These are phyloP conservation scores for Penicillium soppii DNA, from an alignment of 495 filamentous ascomycete species.

Conservation along the genomic window DNA sequence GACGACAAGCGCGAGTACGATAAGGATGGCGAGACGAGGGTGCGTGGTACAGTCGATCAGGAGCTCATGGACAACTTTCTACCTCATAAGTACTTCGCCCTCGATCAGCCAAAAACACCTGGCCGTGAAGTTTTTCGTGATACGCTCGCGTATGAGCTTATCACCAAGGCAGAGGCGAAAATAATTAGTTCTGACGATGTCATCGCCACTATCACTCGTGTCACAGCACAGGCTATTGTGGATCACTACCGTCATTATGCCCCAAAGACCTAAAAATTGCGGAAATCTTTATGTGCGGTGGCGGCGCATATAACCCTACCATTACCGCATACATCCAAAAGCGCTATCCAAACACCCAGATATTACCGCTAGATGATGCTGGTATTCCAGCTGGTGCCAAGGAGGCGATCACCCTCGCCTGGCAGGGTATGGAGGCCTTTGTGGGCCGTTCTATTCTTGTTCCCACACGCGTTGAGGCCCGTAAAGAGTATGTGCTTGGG, in stretches of 20 bases:
- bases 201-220: slow-evolving; percentile 55
- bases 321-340: slow-evolving; percentile 51
- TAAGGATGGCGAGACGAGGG: slow-evolving; percentile 51
- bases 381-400: slow-evolving; percentile 54
- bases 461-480: slow-evolving; percentile 51
- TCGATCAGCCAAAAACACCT: slow-evolving; percentile 56
- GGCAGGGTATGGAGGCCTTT: slow-evolving; percentile 55
- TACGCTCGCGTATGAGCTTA: slow-evolving; percentile 47
- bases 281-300: slow-evolving; percentile 61
- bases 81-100: slow-evolving; percentile 44
- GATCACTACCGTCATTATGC: slow-evolving; percentile 55
- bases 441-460: slow-evolving; percentile 52
- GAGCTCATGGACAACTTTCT: slow-evolving; percentile 54
- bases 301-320: slow-evolving; percentile 57
- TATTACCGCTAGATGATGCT: slow-evolving; percentile 55
- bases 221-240: slow-evolving; percentile 57
- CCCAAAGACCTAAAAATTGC: slow-evolving; percentile 45
- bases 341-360: slow-evolving; percentile 45
- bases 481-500: slow-evolving; percentile 47
- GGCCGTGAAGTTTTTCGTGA: slow-evolving; percentile 60
- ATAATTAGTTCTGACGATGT: slow-evolving; percentile 47
- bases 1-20: slow-evolving; percentile 34
- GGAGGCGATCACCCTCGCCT: slow-evolving; percentile 59
- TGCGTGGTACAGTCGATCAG: slow-evolving; percentile 50
- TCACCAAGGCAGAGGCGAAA: slow-evolving; percentile 41